phyloP scores from a whole-genome alignment of 768 basidiomycete species.

The Kwoniella europaea region DNA sequence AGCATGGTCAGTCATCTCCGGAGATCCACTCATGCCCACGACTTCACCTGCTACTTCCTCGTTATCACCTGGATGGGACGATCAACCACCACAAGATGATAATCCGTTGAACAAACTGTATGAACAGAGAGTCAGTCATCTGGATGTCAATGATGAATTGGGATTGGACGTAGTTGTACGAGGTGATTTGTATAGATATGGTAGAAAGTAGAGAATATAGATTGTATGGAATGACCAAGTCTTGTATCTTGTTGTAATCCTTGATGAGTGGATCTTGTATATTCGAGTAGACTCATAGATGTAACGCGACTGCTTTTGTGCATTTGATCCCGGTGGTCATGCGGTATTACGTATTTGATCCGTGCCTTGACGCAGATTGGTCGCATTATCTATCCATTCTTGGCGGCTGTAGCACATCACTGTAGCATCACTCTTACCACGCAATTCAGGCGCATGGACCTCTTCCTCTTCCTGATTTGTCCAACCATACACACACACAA shows the following conservation, averaged over 20 bases:
- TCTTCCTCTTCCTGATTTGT: neutral
- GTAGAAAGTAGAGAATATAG: slow-evolving; percentile 15
- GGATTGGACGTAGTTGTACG: slow-evolving; percentile 37
- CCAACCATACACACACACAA: neutral
- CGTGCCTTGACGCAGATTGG: neutral
- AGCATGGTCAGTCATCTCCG: slow-evolving; percentile 39
- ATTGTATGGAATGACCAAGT: neutral
- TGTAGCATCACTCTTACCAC: slow-evolving; percentile 9
- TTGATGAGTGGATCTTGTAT: neutral
- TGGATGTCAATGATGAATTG: slow-evolving; percentile 33
- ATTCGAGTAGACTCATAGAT: neutral
- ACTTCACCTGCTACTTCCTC: neutral
- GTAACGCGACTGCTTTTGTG: slow-evolving; percentile 22
- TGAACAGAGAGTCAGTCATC: slow-evolving; percentile 9
- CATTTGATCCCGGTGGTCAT: neutral
- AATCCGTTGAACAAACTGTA: slow-evolving; percentile 29
- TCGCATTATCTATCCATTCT: neutral
- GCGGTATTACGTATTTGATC: neutral
- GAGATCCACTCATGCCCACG: slow-evolving; percentile 15
- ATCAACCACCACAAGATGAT: neutral
- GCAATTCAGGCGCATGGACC: slow-evolving; percentile 14
- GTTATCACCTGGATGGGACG: neutral
- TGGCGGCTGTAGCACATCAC: slow-evolving; percentile 14
- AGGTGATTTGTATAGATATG: slow-evolving; percentile 36
- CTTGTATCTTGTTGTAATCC: neutral